phyloP scores from a whole-genome alignment of 768 basidiomycete species.

The Dioszegia crocea region DNA sequence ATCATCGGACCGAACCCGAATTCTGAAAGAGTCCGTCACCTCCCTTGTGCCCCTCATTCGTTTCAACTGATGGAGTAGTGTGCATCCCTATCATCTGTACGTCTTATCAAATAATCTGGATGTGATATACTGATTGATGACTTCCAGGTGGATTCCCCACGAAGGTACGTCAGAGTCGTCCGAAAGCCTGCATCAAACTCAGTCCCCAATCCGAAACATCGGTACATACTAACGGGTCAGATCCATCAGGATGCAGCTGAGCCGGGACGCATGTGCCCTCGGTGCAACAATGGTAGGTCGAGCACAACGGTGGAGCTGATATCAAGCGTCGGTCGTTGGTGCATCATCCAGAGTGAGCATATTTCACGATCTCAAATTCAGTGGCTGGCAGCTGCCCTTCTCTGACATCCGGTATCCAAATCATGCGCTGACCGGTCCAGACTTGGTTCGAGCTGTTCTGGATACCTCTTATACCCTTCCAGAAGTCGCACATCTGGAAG shows the following conservation, averaged over 20 bases:
- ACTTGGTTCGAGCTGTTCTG: conserved; percentile 46
- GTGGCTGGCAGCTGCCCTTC: background rate
- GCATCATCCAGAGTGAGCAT: conserved; percentile 9
- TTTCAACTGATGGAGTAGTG: conserved; percentile 19
- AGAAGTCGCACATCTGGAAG: conserved; percentile 33
- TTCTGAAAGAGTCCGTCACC: too few relatives aligned
- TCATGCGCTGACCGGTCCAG: conserved; percentile 8
- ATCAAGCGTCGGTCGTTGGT: conserved; percentile 29
- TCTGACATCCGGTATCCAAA: too few relatives aligned
- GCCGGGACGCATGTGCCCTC: conserved; percentile 34
- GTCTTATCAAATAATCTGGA: background rate
- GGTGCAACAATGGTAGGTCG: conserved; percentile 39
- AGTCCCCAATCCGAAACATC: too few relatives aligned
- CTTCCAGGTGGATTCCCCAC: conserved; percentile 35
- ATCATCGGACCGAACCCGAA: too few relatives aligned
- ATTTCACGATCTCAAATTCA: background rate
- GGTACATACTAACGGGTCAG: conserved; percentile 11
- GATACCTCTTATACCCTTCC: conserved; percentile 40
- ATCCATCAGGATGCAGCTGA: conserved; percentile 31
- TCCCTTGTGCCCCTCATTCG: too few relatives aligned
- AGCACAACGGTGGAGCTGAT: background rate
- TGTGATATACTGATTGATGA: background rate
- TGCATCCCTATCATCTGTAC: conserved; percentile 44
- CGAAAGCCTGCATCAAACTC: too few relatives aligned
- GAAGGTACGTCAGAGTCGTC: conserved; percentile 21